phyloP scores from a whole-genome alignment of 2,329 filamentous ascomycete species.

The Chaetothyriales sp. region DNA sequence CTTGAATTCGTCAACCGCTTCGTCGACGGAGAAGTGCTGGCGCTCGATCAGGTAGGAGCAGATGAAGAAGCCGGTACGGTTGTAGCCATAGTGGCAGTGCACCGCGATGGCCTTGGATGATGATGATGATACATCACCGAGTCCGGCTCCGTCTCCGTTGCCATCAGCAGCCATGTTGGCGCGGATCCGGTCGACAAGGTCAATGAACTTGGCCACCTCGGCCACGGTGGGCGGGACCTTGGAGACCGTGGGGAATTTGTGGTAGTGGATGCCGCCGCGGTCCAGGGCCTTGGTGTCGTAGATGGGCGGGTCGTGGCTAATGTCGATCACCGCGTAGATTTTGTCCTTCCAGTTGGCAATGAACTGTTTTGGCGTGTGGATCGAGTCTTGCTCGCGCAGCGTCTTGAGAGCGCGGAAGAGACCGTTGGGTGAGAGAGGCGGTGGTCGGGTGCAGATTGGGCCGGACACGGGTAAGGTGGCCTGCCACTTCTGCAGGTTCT shows the following conservation, averaged over 20 bases:
- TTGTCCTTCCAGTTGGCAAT: constrained; percentile 49
- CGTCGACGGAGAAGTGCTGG: constrained; percentile 53
- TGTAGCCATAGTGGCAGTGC: constrained; percentile 94
- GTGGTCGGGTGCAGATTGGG: constrained; percentile 37
- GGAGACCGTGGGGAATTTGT: constrained; percentile 82
- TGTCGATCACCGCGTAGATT: constrained; percentile 71
- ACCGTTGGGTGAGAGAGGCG: constrained; percentile 27
- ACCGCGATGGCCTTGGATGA: constrained; percentile 51
- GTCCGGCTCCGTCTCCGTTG: too few species aligned
- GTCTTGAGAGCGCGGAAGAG: constrained; percentile 88
- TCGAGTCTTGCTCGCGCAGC: constrained; percentile 70
- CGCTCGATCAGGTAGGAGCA: constrained; percentile 80
- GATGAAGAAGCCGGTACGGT: constrained; percentile 82
- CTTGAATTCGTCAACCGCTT: constrained; percentile 67
- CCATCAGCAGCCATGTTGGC: constrained; percentile 29
- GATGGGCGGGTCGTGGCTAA: constrained; percentile 77
- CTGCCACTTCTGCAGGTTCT: constrained; percentile 87
- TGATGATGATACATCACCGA: too few species aligned
- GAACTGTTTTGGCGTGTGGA: constrained; percentile 62
- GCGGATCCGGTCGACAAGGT: constrained; percentile 44
- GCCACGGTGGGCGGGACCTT: constrained; percentile 64
- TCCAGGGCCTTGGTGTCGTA: constrained; percentile 65
- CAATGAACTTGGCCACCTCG: constrained; percentile 45
- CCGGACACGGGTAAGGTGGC: constrained; percentile 61
- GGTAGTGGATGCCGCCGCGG: constrained; percentile 51